Evolutionary conservation across 345 rosid species (phyloP), one percentile per base, ranked within the genome.

Genomic region (Fremontodendron californicum): DNA sequence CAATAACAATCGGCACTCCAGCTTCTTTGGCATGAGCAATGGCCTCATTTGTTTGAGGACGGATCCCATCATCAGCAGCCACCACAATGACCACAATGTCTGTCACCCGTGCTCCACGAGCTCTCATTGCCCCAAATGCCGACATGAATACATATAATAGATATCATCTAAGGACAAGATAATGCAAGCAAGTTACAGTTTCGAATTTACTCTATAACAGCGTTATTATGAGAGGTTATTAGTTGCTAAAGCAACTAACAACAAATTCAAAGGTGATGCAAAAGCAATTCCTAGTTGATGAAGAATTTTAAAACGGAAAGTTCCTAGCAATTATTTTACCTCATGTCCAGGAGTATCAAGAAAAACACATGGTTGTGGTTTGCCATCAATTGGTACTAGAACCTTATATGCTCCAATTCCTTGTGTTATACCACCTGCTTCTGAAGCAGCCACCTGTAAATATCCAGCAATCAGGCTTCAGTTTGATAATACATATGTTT

Each of bases 41-140:
- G 70, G 99, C 99, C 88, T 96, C 98, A 62, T 81, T 96, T 77
- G 99, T 96, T 81, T 96, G 99, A 78, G 99, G 99, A 70, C 97
- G 94, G 78, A 96, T 93, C 71, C 99, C 99, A 84, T 96, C 99
- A 86, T 92, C 97, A 77, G 98, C 98, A 77, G 99, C 99, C 77
- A 96, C 98, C 74, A 96, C 99, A 81, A 96, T 91, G 75, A 96
- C 83, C 77, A 92, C 96, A 74, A 96, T 93, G 78, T 96, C 99
- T 48, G 99, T 96, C 79, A 96, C 97, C 78, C 98, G 85, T 21
- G 99, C 97, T 78, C 99, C 97, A 35, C 97, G 98, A 86, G 99
- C 99, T 87, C 99, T 93, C 97, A 96, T 96, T 78, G 98, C 99
- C 78, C 98, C 99, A 89, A 96, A 96, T 80, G 98, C 98, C 99